phyloP scores from a whole-genome alignment of 495 filamentous ascomycete species.

The Podospora anserina region DNA sequence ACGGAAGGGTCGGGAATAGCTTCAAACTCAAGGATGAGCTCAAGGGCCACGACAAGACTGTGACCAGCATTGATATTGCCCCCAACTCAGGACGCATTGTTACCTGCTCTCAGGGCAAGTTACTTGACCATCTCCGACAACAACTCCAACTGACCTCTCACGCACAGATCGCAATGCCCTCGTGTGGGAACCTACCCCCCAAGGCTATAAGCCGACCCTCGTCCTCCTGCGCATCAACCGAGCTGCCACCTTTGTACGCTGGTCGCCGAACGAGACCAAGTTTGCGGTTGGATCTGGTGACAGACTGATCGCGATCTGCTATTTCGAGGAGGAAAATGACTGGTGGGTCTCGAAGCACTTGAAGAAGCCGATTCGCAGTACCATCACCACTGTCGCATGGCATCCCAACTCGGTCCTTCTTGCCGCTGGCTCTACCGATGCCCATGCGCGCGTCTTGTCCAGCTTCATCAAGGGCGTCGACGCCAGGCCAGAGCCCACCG shows the following conservation, averaged over 20 bases:
- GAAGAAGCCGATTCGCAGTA: slow-evolving; percentile 96
- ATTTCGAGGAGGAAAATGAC: slow-evolving; percentile 98
- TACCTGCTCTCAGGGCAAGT: slow-evolving; percentile 88
- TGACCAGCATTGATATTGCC: slow-evolving; percentile 95
- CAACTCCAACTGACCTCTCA: neutral
- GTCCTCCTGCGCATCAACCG: slow-evolving; percentile 96
- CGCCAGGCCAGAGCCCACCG: slow-evolving; percentile 76
- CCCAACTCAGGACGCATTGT: slow-evolving; percentile 87
- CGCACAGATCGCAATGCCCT: slow-evolving; percentile 92
- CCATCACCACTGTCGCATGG: slow-evolving; percentile 90
- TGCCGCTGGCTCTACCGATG: slow-evolving; percentile 91
- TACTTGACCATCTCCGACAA: neutral
- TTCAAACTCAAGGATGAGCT: slow-evolving; percentile 88
- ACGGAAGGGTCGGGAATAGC: slow-evolving; percentile 65
- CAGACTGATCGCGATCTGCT: slow-evolving; percentile 93
- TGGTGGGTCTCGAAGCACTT: slow-evolving; percentile 99
- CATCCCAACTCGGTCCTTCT: slow-evolving; percentile 95
- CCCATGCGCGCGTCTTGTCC: slow-evolving; percentile 94
- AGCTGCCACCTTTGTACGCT: slow-evolving; percentile 93
- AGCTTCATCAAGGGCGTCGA: slow-evolving; percentile 95
- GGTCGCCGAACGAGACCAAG: slow-evolving; percentile 94
- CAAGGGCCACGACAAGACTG: slow-evolving; percentile 92
- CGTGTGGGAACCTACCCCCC: slow-evolving; percentile 89
- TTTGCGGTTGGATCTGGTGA: slow-evolving; percentile 97
- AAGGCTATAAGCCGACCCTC: slow-evolving; percentile 94